Evolutionary conservation across 257 asterid species (phyloP), one percentile per base, ranked within the genome.

Genomic region (Verbena officinalis): DNA sequence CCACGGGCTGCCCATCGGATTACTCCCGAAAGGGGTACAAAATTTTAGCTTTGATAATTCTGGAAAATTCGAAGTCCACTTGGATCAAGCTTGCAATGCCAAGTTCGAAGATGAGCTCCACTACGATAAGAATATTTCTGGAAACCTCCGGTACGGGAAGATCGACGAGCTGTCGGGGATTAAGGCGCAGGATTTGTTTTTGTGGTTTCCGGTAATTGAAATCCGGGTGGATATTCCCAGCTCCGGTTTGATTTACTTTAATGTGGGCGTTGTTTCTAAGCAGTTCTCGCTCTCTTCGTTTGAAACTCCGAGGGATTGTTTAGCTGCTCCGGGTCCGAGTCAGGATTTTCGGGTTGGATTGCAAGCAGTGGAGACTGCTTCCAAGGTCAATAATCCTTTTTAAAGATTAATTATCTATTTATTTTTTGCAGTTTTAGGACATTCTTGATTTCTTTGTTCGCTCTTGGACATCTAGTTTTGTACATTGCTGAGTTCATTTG

Each of bases 181-280:
- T 62, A 64, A 89, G 27, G 99, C 95, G n/a, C 96, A 86, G 74
- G 97, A 94, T 75, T 88, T 94, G 91, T 94, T 94, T 60, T 50
- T 94, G 76, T 94, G 99, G 99, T 80, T 94, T 51, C 93, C 94
- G 8, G 99, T 94, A 9, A 83, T 81, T 63, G 94, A 75, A 71
- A 94, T 94, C 36, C 81, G 95, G 68, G 99, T 94, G 12, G 96
- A 88, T 63, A 59, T 86, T n/a, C 95, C 97, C 1, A 88, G 87
- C 75, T 84, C 97, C 36, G 97, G 99, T 4, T 73, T 90, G 83
- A 94, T 94, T 79, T 94, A 94, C 80, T 94, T 94, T 64, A 78
- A 94, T 75, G 97, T 86, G 31, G 84, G 99, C 16, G 97, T 94
- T 4, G 99, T 94, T 30, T 94, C 97, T 3, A 94, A 94, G 88